Evolutionary conservation across 2,329 filamentous ascomycete genomes (phyloP), one percentile per base, ranked within the genome.

Genomic region (Fusarium humuli): DNA sequence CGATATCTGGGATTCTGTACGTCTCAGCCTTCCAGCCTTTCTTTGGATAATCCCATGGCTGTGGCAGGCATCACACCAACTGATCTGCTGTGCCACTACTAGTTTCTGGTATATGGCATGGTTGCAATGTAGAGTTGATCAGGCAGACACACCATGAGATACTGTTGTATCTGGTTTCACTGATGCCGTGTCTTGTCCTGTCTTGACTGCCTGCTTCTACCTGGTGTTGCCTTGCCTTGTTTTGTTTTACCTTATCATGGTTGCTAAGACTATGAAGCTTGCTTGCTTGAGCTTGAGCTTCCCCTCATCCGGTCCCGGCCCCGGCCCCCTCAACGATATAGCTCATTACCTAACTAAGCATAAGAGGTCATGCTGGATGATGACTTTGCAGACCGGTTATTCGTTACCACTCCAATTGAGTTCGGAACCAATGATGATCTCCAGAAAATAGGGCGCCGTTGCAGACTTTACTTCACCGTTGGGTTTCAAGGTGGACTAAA

Each of bases 61-160:
- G 37, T 66, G 67, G 68, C 64, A 71, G 64, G 41, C 56, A 71
- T 68, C 63, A 67, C 63, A 67, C 47, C 61, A 47, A 49, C 30
- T 57, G 18, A 48, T 14, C 34, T 66, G 62, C 63, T 67, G 63
- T 67, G 66, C 47, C 67, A 58, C 61, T 49, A n/a, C 49, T 65
- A 65, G 55, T 40, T 44, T 57, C 30, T 3, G 30, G 25, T 30
- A 30, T 41, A 63, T 63, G 34, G 59, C 22, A 57, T 48, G 42
- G 42, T 56, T 22, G 27, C 14, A 20, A 16, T 18, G 56, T 25
- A 37, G 27, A 32, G 23, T 20, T 48, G 23, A 34, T 49, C 42
- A 49, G 53, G 44, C 42, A 37, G 29, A 37, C 48, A 52, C 42
- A 50, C 47, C 57, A 62, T 45, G 16, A 22, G 34, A 37, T 37